Evolutionary conservation across 495 filamentous ascomycete genomes (phyloP).

Genomic region (Pseudevernia furfuracea): DNA sequence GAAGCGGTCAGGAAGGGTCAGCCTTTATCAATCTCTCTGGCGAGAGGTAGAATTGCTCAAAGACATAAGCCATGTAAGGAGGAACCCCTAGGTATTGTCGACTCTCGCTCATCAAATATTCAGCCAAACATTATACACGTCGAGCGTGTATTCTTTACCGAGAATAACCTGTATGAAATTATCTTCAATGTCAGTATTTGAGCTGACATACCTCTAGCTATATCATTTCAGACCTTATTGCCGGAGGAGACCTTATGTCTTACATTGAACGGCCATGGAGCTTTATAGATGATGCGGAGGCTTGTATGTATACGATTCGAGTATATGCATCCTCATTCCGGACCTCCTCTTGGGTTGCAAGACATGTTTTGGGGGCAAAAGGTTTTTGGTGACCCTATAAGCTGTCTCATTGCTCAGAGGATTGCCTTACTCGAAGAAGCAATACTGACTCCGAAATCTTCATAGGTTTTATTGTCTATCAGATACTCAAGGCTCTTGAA

Average conservation of each 20-base stretch:
- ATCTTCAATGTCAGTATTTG: neutral
- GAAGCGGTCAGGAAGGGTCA: slow-evolving; percentile 15
- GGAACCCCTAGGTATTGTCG: slow-evolving; percentile 12
- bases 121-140: slow-evolving; percentile 58
- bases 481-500: slow-evolving; percentile 52
- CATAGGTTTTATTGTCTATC: slow-evolving; percentile 41
- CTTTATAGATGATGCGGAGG: slow-evolving; percentile 43
- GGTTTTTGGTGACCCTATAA: neutral
- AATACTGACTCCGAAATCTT: neutral
- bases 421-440: neutral
- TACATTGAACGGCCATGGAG: slow-evolving; percentile 44
- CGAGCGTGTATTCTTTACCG: slow-evolving; percentile 45
- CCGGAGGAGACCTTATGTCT: slow-evolving; percentile 58
- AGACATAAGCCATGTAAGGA: slow-evolving; percentile 51
- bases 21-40: slow-evolving; percentile 8
- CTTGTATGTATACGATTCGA: slow-evolving; percentile 26
- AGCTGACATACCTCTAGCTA: slow-evolving; percentile 39
- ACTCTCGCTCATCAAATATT: slow-evolving; percentile 19
- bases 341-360: too few relatives aligned
- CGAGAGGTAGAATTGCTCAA: slow-evolving; percentile 50
- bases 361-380: neutral
- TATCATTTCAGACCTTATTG: slow-evolving; percentile 57
- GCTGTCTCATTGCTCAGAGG: neutral
- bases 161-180: slow-evolving; percentile 43
- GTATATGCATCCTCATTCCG: neutral